Evolutionary conservation across 495 filamentous ascomycete species (phyloP).

Genomic region (Sporormia fimetaria): DNA sequence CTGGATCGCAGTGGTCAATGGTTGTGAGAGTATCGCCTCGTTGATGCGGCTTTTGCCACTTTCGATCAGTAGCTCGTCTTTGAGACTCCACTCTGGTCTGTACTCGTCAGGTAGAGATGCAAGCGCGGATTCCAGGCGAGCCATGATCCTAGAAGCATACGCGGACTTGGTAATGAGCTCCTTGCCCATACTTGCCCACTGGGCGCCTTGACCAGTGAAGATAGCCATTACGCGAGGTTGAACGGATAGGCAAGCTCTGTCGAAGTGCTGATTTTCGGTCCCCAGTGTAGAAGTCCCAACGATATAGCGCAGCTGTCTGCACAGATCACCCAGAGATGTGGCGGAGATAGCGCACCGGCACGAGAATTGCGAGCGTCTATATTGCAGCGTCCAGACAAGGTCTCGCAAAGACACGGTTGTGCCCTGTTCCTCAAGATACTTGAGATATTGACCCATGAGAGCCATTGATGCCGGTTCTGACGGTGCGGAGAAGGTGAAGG

Average conservation of each 20-base stretch:
- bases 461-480: neutral
- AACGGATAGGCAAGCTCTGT: too few species aligned
- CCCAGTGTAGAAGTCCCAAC: too few species aligned
- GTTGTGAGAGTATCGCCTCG: slow-evolving; percentile 24
- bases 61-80: slow-evolving; percentile 1
- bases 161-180: slow-evolving; percentile 22
- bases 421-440: neutral
- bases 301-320: neutral
- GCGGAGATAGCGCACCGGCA: slow-evolving; percentile 1
- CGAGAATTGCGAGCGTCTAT: slow-evolving; percentile 3
- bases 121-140: neutral
- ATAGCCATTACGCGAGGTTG: slow-evolving; percentile 2
- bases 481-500: slow-evolving; percentile 4
- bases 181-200: slow-evolving; percentile 4
- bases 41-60: neutral
- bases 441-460: neutral
- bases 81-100: slow-evolving; percentile 1
- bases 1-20: slow-evolving; percentile 24
- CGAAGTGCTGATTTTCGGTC: too few species aligned
- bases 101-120: neutral
- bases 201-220: slow-evolving; percentile 10
- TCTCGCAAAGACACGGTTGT: neutral
- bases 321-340: neutral
- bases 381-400: slow-evolving; percentile 6
- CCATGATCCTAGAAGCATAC: slow-evolving; percentile 29